These are phyloP conservation scores for Jatropha podagrica DNA, from an alignment of 441 rosid genomes.

Conservation along the genomic window DNA sequence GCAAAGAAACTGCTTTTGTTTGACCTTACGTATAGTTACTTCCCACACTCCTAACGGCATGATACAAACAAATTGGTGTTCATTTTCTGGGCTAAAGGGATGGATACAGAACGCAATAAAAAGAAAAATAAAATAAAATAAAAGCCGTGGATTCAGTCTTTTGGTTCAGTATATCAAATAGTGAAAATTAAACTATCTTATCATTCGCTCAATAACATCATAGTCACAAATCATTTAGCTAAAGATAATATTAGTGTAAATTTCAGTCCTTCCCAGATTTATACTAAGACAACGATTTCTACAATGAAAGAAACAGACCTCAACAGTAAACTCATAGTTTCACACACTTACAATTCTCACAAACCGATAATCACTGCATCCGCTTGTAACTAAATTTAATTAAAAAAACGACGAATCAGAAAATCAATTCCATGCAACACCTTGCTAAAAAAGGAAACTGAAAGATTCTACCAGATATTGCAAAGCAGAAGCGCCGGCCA, in stretches of 20 bases:
- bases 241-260: too few species aligned
- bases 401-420: too few species aligned
- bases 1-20: not conserved
- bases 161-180: not conserved
- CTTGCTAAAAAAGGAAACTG: constrained; percentile 14
- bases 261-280: too few species aligned
- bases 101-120: not conserved
- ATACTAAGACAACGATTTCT: not conserved
- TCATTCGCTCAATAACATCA: not conserved
- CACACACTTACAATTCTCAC: not conserved
- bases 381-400: too few species aligned
- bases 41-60: not conserved
- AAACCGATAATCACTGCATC: not conserved
- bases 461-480: not conserved
- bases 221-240: not conserved
- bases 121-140: not conserved
- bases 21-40: not conserved
- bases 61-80: not conserved
- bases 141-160: not conserved
- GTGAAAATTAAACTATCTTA: not conserved
- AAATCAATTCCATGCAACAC: not conserved
- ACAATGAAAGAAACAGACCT: not conserved
- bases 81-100: not conserved
- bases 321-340: constrained; percentile 8
- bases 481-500: not conserved